A percentile compares a stretch with the other conserved stretches of the same genome.
These are phyloP conservation scores for Picochlorum sp. DNA, from an alignment of 139 green algal species.

Conservation along the genomic window DNA sequence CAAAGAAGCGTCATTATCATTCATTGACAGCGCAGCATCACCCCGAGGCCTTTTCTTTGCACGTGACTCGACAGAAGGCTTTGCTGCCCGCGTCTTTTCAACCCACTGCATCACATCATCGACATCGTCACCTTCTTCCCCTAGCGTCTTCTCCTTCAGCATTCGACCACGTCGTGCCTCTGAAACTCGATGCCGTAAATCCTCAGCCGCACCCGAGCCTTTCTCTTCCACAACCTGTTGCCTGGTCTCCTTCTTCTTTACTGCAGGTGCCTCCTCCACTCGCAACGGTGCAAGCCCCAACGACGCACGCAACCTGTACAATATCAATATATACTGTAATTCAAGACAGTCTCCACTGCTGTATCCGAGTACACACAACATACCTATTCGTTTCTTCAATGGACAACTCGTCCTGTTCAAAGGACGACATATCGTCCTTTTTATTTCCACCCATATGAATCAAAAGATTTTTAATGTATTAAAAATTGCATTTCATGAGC, in stretches of 20 bases:
- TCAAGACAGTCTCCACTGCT: too few relatives aligned
- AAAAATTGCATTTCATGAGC: neutral
- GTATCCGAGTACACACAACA: too few relatives aligned
- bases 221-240: constrained; percentile 16
- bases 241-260: constrained; percentile 16
- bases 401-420: too few relatives aligned
- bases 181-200: constrained; percentile 28
- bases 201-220: constrained; percentile 11
- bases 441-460: too few relatives aligned
- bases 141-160: constrained; percentile 45
- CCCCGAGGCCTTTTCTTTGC: constrained; percentile 19
- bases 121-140: constrained; percentile 42
- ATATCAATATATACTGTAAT: neutral
- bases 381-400: too few relatives aligned
- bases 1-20: too few relatives aligned
- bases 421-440: too few relatives aligned
- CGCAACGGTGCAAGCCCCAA: constrained; percentile 63
- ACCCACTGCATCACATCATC: constrained; percentile 68
- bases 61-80: constrained; percentile 24
- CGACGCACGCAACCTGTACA: constrained; percentile 47
- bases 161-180: constrained; percentile 14
- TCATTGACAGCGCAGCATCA: neutral
- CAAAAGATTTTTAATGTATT: too few relatives aligned
- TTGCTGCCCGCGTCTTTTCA: constrained; percentile 30
- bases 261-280: constrained; percentile 10